Percentiles rank a stretch among this genome's conserved stretches.
Evolutionary conservation across 2,329 filamentous ascomycete genomes (phyloP).

Genomic region (Diaporthe sp.): DNA sequence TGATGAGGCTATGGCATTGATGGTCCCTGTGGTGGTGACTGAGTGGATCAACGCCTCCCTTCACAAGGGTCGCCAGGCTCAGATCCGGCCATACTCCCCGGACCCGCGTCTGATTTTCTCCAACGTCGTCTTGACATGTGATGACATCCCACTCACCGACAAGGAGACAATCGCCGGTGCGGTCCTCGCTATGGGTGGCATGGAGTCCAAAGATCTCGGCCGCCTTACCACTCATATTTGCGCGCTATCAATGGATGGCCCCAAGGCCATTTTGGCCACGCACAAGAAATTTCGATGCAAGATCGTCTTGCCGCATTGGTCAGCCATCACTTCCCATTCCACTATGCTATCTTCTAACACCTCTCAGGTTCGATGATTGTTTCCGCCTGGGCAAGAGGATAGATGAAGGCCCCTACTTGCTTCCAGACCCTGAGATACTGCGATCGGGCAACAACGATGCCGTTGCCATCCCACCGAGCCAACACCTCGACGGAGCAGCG

Average conservation of each 20-base stretch:
- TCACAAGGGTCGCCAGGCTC: constrained; percentile 77
- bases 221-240: constrained; percentile 90
- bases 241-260: constrained; percentile 81
- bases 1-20: constrained; percentile 77
- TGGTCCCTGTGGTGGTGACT: constrained; percentile 88
- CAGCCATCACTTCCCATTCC: constrained; percentile 46
- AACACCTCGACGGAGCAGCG: constrained; percentile 77
- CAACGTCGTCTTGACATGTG: constrained; percentile 85
- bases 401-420: constrained; percentile 85
- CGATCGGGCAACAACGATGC: constrained; percentile 68
- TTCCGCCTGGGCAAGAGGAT: constrained; percentile 93
- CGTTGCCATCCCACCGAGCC: constrained; percentile 69
- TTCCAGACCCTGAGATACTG: constrained; percentile 91
- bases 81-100: constrained; percentile 87
- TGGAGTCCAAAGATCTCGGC: constrained; percentile 79
- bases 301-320: constrained; percentile 95
- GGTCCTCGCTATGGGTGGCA: constrained; percentile 89
- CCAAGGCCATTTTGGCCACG: constrained; percentile 75
- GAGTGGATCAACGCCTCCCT: constrained; percentile 84
- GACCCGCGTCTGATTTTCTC: constrained; percentile 93
- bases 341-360: background rate
- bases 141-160: constrained; percentile 86
- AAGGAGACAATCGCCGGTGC: constrained; percentile 94
- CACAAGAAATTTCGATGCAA: constrained; percentile 79
- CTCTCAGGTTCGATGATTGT: constrained; percentile 90